phyloP scores from a whole-genome alignment of 768 basidiomycete species.

The Rhodosporidiobolus odoratus region DNA sequence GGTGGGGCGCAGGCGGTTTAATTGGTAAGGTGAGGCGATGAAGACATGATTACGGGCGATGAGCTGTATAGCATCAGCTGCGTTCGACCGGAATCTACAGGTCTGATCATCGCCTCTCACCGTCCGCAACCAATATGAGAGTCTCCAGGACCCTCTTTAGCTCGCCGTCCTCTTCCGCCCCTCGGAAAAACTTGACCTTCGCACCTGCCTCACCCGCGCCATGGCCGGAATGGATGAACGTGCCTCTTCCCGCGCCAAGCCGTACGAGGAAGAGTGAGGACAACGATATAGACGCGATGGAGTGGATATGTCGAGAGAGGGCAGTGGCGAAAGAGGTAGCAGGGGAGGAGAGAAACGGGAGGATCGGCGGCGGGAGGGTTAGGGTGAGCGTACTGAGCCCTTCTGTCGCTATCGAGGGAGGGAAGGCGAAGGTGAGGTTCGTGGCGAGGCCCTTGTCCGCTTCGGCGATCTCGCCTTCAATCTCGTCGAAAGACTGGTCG shows the following conservation, averaged over 20 bases:
- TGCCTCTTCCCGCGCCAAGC: constrained; percentile 2
- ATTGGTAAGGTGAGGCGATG: no score
- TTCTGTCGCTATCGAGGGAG: neutral
- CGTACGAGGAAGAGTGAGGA: neutral
- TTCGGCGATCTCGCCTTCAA: neutral
- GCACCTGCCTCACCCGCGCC: neutral
- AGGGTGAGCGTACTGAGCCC: constrained; percentile 9
- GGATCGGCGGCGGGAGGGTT: constrained; percentile 12
- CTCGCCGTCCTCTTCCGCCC: neutral
- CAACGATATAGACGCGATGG: neutral
- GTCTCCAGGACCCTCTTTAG: neutral
- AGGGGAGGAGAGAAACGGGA: neutral
- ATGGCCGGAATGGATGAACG: constrained; percentile 11
- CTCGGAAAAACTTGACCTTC: constrained; percentile 13
- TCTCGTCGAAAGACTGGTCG: neutral
- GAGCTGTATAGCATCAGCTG: no score
- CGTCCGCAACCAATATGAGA: neutral
- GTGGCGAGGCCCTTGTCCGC: neutral
- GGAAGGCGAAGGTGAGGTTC: constrained; percentile 4
- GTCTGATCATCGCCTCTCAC: neutral
- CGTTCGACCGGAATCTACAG: no score
- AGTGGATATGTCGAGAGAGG: neutral
- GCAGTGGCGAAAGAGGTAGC: constrained; percentile 1
- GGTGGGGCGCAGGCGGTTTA: no score
- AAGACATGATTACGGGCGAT: no score